Conservation (phyloP, 495 filamentous ascomycete species). For the Talaromyces adpressus region DNA sequence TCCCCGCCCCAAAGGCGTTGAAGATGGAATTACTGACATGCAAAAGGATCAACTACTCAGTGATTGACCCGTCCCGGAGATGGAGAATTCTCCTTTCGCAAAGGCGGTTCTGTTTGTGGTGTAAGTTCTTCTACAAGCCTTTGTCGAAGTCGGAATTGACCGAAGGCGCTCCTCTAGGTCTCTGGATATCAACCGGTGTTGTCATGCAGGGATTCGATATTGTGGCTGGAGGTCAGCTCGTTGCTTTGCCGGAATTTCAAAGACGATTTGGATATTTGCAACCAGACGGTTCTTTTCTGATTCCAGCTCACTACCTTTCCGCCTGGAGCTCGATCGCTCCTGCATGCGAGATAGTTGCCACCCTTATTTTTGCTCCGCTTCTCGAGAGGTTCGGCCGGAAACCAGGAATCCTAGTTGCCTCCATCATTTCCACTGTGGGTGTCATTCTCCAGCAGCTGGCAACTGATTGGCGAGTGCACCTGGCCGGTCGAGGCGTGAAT, state of each 20-base stretch:
- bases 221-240: conserved; percentile 17
- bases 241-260: conserved; percentile 14
- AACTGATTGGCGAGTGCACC: conserved; percentile 14
- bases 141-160: not conserved
- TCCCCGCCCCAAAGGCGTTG: not conserved
- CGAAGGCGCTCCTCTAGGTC: conserved; percentile 2
- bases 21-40: not conserved
- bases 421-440: conserved; percentile 11
- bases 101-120: conserved; percentile 14
- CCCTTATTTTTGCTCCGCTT: conserved; percentile 13
- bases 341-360: conserved; percentile 14
- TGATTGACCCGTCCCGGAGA: conserved; percentile 11
- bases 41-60: conserved; percentile 14
- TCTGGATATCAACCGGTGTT: conserved; percentile 18
- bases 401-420: conserved; percentile 15
- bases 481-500: conserved; percentile 17
- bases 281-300: conserved; percentile 10
- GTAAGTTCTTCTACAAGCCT: conserved; percentile 7
- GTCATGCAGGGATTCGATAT: conserved; percentile 19
- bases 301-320: conserved; percentile 15
- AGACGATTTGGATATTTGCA: conserved; percentile 12
- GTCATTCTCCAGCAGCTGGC: conserved; percentile 18
- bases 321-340: conserved; percentile 6
- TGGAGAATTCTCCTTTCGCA: conserved; percentile 16
- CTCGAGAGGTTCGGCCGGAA: conserved; percentile 18